Conservation (phyloP, 331 rosid genomes). For the Cucumis variabilis region DNA sequence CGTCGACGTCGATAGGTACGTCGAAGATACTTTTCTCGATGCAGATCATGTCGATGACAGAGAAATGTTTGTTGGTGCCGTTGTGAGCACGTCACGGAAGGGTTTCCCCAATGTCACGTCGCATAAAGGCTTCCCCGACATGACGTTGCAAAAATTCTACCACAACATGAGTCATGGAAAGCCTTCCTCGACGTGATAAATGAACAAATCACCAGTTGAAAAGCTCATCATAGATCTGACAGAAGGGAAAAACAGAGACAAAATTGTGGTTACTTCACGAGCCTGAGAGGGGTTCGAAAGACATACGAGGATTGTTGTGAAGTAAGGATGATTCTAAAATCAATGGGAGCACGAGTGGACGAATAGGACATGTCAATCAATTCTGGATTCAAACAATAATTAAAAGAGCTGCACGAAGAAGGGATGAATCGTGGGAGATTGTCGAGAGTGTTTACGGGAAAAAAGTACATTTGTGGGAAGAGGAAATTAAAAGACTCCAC, state of each 20-base stretch:
- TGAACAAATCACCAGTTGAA: neutral
- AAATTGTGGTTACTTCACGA: slow-evolving; percentile 82
- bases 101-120: too few species aligned
- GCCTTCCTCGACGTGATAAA: too few species aligned
- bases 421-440: slow-evolving; percentile 55
- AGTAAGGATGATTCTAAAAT: slow-evolving; percentile 70
- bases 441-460: slow-evolving; percentile 79
- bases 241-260: slow-evolving; percentile 33
- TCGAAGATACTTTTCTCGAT: too few species aligned
- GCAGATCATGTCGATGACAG: too few species aligned
- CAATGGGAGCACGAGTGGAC: slow-evolving; percentile 64
- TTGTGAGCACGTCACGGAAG: too few species aligned
- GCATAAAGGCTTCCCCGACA: too few species aligned
- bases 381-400: slow-evolving; percentile 84
- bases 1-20: too few species aligned
- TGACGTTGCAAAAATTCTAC: too few species aligned
- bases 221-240: neutral
- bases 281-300: slow-evolving; percentile 85
- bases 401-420: slow-evolving; percentile 66
- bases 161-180: too few species aligned
- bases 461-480: slow-evolving; percentile 74
- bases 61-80: too few species aligned
- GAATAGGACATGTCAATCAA: slow-evolving; percentile 96
- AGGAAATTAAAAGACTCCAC: slow-evolving; percentile 71
- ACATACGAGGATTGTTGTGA: slow-evolving; percentile 91